These are phyloP conservation scores for Scopulariopsis brevicaulis DNA, from an alignment of 2,329 filamentous ascomycete genomes.

Conservation along the genomic window DNA sequence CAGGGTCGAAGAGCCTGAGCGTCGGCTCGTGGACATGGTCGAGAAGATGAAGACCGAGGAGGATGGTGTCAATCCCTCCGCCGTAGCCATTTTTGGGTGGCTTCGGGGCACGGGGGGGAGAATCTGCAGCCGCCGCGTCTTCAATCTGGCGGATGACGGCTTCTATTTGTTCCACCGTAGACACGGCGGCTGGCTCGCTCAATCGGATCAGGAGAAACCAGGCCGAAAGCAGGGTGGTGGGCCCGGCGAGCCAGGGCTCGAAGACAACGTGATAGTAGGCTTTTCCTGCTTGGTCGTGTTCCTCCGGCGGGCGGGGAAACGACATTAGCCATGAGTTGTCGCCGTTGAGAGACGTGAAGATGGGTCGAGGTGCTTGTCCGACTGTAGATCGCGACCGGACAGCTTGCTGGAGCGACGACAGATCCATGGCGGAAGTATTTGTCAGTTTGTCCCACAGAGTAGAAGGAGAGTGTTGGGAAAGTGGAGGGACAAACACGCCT, in stretches of 20 bases:
- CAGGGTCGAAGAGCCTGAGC: slow-evolving; percentile 8
- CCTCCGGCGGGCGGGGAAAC: slow-evolving; percentile 15
- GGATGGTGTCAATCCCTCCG: slow-evolving; percentile 11
- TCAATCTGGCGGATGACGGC: slow-evolving; percentile 9
- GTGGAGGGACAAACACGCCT: too few relatives aligned
- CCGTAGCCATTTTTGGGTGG: background rate
- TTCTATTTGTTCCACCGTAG: slow-evolving; percentile 6
- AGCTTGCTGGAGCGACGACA: background rate
- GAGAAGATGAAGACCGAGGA: slow-evolving; percentile 8
- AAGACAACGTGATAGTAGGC: slow-evolving; percentile 19
- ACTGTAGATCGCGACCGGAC: background rate
- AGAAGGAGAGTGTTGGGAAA: too few relatives aligned
- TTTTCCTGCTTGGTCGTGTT: slow-evolving; percentile 10
- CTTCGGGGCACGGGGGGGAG: too few relatives aligned
- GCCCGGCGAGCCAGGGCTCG: slow-evolving; percentile 20
- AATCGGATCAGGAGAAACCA: slow-evolving; percentile 13
- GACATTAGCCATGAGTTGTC: slow-evolving; percentile 22
- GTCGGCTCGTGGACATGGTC: slow-evolving; percentile 12
- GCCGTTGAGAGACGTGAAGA: slow-evolving; percentile 19
- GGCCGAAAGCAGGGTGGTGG: slow-evolving; percentile 8
- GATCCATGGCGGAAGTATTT: slow-evolving; percentile 7
- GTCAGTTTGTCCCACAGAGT: too few relatives aligned
- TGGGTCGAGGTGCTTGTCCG: slow-evolving; percentile 9
- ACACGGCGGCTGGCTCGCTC: background rate
- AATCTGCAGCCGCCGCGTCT: background rate